Conservation (phyloP, 805 yeast genomes). For the Cyberlindnera petersonii region DNA sequence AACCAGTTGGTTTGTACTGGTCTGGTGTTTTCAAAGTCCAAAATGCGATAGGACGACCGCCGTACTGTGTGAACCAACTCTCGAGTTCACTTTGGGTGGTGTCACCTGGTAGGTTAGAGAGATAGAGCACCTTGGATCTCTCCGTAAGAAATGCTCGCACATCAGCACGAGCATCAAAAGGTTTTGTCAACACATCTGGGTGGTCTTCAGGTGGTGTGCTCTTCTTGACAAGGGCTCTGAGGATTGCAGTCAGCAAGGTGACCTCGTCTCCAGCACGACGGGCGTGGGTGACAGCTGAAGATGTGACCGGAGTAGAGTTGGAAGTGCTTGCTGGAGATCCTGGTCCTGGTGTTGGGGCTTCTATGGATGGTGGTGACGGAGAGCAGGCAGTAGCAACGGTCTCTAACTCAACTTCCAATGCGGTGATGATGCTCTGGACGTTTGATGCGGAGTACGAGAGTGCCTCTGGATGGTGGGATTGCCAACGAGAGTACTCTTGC, state of each 20-base stretch:
- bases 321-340: slow-evolving; percentile 1
- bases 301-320: slow-evolving; percentile 3
- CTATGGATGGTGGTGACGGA: not conserved
- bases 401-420: slow-evolving; percentile 27
- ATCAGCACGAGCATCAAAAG: slow-evolving; percentile 77
- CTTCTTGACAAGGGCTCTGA: slow-evolving; percentile 44
- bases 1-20: slow-evolving; percentile 45
- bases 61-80: slow-evolving; percentile 85
- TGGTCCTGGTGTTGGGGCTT: no score
- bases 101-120: slow-evolving; percentile 78
- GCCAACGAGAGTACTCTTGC: slow-evolving; percentile 73
- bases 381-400: not conserved
- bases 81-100: slow-evolving; percentile 89
- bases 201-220: slow-evolving; percentile 46
- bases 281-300: slow-evolving; percentile 25
- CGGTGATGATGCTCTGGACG: slow-evolving; percentile 27
- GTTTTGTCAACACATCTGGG: slow-evolving; percentile 57
- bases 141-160: slow-evolving; percentile 63
- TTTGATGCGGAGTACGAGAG: slow-evolving; percentile 30
- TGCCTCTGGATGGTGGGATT: slow-evolving; percentile 54
- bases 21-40: slow-evolving; percentile 78
- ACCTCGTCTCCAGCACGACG: slow-evolving; percentile 47
- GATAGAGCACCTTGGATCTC: slow-evolving; percentile 70
- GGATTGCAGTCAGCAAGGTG: slow-evolving; percentile 39
- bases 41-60: slow-evolving; percentile 81